Evolutionary conservation across 2,329 filamentous ascomycete genomes (phyloP).

Genomic region (Colletotrichum sansevieriae): DNA sequence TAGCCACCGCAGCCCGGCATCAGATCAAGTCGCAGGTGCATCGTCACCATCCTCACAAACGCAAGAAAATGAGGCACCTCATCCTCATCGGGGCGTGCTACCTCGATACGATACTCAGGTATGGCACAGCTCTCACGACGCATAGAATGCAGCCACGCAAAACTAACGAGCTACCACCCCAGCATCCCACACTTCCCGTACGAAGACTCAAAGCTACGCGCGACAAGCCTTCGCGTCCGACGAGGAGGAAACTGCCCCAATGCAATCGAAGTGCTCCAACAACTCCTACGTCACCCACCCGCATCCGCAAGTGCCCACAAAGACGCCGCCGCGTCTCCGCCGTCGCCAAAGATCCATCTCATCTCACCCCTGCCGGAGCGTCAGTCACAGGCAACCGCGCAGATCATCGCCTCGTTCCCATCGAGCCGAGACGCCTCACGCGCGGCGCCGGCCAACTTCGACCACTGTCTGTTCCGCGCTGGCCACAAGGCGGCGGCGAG

Average conservation of each 20-base stretch:
- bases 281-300: constrained; percentile 60
- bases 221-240: constrained; percentile 68
- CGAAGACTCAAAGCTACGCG: constrained; percentile 81
- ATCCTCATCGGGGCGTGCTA: constrained; percentile 77
- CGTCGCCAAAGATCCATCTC: constrained; percentile 55
- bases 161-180: constrained; percentile 24
- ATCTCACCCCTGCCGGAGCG: constrained; percentile 67
- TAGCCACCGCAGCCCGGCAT: no score
- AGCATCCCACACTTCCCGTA: constrained; percentile 75
- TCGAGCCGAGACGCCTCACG: constrained; percentile 36
- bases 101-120: constrained; percentile 78
- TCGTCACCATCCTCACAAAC: not conserved
- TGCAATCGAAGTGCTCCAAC: constrained; percentile 76
- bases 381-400: constrained; percentile 62
- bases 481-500: constrained; percentile 70
- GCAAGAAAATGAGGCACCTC: constrained; percentile 64
- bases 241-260: constrained; percentile 82
- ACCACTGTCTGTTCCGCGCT: constrained; percentile 71
- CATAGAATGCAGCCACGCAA: not conserved
- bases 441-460: constrained; percentile 60
- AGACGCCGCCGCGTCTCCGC: not conserved
- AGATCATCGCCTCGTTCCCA: constrained; percentile 68
- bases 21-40: not conserved
- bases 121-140: constrained; percentile 48
- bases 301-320: not conserved